A percentile compares a stretch with the other conserved stretches of the same genome.
Evolutionary conservation across 2,329 filamentous ascomycete genomes (phyloP).

Genomic region (Aspergillus oerlinghausenensis): DNA sequence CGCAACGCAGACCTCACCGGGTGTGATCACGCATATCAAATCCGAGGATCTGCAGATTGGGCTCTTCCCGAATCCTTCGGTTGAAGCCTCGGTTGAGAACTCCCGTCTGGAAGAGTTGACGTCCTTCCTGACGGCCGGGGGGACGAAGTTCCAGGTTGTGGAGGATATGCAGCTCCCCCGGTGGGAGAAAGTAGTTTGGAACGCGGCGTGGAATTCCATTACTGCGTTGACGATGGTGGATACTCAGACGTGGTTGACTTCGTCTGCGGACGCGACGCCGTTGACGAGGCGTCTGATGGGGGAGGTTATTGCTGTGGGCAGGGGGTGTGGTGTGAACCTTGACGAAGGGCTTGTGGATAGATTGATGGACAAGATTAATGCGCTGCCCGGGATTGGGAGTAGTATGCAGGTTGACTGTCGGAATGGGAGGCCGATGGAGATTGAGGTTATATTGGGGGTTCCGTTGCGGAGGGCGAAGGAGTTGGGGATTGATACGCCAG

Average conservation of each 20-base stretch:
- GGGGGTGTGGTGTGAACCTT: conserved; percentile 35
- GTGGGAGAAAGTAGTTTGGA: conserved; percentile 43
- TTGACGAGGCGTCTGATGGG: conserved; percentile 40
- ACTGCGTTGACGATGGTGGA: conserved; percentile 42
- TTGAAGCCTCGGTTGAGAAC: conserved; percentile 30
- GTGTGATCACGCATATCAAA: conserved; percentile 47
- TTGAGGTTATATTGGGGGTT: conserved; percentile 45
- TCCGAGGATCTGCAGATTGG: conserved; percentile 55
- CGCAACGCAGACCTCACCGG: conserved; percentile 47
- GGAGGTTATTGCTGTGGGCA: conserved; percentile 41
- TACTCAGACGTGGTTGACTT: conserved; percentile 40
- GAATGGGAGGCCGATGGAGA: conserved; percentile 40
- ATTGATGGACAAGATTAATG: conserved; percentile 36
- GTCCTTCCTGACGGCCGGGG: conserved; percentile 37
- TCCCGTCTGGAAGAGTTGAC: conserved; percentile 40
- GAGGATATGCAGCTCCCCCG: conserved; percentile 35
- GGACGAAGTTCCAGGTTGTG: conserved; percentile 35
- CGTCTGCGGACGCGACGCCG: conserved; percentile 35
- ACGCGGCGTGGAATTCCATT: conserved; percentile 39
- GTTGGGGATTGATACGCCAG: conserved; percentile 36
- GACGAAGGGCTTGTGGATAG: conserved; percentile 34
- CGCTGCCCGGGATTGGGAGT: conserved; percentile 38
- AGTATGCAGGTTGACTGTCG: conserved; percentile 46
- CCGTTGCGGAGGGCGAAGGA: conserved; percentile 38
- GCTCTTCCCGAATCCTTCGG: conserved; percentile 41